Conservation (phyloP, 1,139 yeast genomes). For the Yamadazyma buinensis region DNA sequence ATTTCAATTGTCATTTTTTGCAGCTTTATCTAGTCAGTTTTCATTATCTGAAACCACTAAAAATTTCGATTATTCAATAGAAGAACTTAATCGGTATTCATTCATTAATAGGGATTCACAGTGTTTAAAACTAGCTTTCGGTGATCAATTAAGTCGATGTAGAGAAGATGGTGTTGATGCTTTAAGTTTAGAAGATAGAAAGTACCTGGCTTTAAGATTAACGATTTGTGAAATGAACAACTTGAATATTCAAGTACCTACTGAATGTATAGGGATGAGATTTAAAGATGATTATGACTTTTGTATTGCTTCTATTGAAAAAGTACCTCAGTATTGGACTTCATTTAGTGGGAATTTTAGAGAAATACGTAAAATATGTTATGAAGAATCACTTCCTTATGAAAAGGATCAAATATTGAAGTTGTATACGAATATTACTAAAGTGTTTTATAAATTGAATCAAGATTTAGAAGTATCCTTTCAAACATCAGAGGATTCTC, state of each 20-base stretch:
- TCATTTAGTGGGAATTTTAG: slow-evolving; percentile 57
- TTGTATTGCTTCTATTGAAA: slow-evolving; percentile 41
- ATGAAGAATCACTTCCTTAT: slow-evolving; percentile 47
- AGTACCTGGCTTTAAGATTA: slow-evolving; percentile 43
- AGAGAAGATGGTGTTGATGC: slow-evolving; percentile 27
- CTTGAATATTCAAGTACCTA: slow-evolving; percentile 35
- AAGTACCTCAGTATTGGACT: slow-evolving; percentile 56
- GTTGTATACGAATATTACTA: slow-evolving; percentile 46
- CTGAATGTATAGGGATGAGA: slow-evolving; percentile 20
- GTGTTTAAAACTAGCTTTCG: slow-evolving; percentile 27
- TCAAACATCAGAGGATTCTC: slow-evolving; percentile 10
- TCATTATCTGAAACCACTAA: too few relatives aligned
- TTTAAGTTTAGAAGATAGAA: slow-evolving; percentile 25
- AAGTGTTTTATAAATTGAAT: slow-evolving; percentile 20
- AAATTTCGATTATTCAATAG: slow-evolving; percentile 2
- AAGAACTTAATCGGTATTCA: background rate
- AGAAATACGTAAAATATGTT: slow-evolving; percentile 44
- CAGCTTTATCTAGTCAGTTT: too few relatives aligned
- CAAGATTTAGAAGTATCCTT: slow-evolving; percentile 16
- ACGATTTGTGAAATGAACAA: slow-evolving; percentile 55
- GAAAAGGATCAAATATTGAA: slow-evolving; percentile 49
- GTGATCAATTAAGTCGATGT: slow-evolving; percentile 25
- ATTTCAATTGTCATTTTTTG: too few relatives aligned
- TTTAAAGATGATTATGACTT: slow-evolving; percentile 13
- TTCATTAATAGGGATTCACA: slow-evolving; percentile 6